Conservation (phyloP, 2,329 filamentous ascomycete genomes). For the Trichoderma gracile region DNA sequence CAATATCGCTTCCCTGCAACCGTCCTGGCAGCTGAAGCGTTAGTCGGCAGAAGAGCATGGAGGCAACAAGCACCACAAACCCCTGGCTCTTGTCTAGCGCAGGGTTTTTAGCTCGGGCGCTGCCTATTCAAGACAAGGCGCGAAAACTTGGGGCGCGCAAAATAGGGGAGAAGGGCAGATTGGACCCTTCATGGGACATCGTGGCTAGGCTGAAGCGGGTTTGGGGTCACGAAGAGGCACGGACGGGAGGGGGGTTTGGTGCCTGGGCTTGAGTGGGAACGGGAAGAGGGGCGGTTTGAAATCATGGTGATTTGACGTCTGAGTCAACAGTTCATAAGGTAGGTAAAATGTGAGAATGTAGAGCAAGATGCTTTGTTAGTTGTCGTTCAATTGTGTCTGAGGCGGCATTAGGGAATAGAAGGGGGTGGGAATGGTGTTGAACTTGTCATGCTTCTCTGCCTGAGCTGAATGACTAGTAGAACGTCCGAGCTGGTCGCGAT, state of each 20-base stretch:
- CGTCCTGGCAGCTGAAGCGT: neutral
- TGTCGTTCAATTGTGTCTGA: neutral
- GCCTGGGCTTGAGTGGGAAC: neutral
- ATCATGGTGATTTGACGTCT: too few relatives aligned
- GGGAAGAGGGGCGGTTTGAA: too few relatives aligned
- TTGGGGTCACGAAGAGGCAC: neutral
- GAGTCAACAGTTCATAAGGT: neutral
- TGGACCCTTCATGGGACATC: neutral
- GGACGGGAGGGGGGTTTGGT: neutral
- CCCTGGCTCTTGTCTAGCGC: neutral
- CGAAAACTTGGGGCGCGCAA: too few relatives aligned
- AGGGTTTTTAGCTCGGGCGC: neutral
- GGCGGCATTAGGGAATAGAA: neutral
- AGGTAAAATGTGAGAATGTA: neutral
- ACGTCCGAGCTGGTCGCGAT: neutral
- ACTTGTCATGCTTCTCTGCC: slow-evolving; percentile 7
- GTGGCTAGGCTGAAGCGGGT: neutral
- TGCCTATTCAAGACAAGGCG: neutral
- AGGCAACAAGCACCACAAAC: too few relatives aligned
- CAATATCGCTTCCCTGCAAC: slow-evolving; percentile 14
- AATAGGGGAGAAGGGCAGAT: neutral
- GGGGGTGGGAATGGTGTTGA: neutral
- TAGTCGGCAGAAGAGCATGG: too few relatives aligned
- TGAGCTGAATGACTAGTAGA: slow-evolving; percentile 1
- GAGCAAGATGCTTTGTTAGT: neutral